A percentile compares a stretch with the other conserved stretches of the same genome.
These are phyloP conservation scores for Eucalyptus regnans DNA, from an alignment of 345 rosid genomes.

Conservation along the genomic window DNA sequence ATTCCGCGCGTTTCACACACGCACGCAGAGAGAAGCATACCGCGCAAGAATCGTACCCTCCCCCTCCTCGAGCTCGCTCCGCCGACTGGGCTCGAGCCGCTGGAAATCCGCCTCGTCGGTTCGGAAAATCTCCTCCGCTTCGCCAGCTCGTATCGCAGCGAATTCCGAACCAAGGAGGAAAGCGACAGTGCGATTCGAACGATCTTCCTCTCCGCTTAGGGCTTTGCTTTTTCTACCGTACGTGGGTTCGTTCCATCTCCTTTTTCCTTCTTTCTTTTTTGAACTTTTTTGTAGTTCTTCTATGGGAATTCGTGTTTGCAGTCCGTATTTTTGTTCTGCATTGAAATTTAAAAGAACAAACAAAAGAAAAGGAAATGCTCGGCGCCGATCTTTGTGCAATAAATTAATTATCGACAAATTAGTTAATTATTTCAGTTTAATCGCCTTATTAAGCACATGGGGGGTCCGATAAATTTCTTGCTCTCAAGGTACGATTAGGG, in stretches of 20 bases:
- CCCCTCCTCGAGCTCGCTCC: neutral
- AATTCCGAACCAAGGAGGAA: neutral
- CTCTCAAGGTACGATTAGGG: neutral
- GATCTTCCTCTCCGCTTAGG: neutral
- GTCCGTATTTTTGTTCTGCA: neutral
- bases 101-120: neutral
- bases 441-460: neutral
- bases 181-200: neutral
- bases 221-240: neutral
- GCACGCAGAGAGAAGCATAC: neutral
- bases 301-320: too few species aligned
- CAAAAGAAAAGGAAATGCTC: neutral
- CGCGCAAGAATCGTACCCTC: neutral
- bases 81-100: neutral
- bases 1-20: neutral
- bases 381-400: neutral
- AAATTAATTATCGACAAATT: neutral
- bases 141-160: neutral
- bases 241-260: neutral
- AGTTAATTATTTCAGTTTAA: neutral
- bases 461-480: neutral
- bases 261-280: too few species aligned
- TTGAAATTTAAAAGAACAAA: neutral
- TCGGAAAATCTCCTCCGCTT: neutral
- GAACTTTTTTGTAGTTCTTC: too few species aligned